Evolutionary conservation across 2,329 filamentous ascomycete species (phyloP), one percentile per base, ranked within the genome.

Genomic region (Dactylellina haptotyla): DNA sequence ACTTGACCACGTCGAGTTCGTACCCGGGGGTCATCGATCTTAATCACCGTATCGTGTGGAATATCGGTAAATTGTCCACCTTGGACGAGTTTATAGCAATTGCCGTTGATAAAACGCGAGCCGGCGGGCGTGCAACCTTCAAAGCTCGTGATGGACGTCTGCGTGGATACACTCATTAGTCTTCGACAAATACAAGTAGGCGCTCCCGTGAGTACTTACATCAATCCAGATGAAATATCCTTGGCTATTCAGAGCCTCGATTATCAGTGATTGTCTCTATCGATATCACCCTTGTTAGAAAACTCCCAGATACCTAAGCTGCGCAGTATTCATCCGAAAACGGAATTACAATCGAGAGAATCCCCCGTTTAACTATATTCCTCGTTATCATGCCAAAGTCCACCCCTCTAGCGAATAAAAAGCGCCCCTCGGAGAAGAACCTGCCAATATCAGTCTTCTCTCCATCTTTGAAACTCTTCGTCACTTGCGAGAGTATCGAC

Each of bases 231-330:
- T 37, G 8, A 59, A 59, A 10, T 34, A 53, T 9, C 64, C 54
- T 37, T 34, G 43, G 16, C 26, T 54, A 16, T 54, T 69, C 14
- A 69, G 64, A 3, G 64, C 45, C 10, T 32, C 45, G 26, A 69
- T 69, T 12, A 54, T 46, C 26, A 69, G 64, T 6, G 64, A 43
- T 69, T 69, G 64, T 28, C 64, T 69, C 64, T 69, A 30, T 58
- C 10, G n/a, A n/a, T n/a, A n/a, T n/a, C n/a, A 50, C 14, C 3
- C 37, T 20, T 50, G 37, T 66, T 20, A 66, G 62, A 23, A 10
- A 34, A 23, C 37, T 6, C n/a, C n/a, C n/a, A n/a, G n/a, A n/a
- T n/a, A 25, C 14, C 28, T 20, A 6, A n/a, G 10, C 3, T 2
- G 16, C 32, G 14, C 6, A 63, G n/a, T 4, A 23, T 18, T 4